Evolutionary conservation across 2,329 filamentous ascomycete genomes (phyloP).

Genomic region (Immersiporthe knoxdaviesiana): DNA sequence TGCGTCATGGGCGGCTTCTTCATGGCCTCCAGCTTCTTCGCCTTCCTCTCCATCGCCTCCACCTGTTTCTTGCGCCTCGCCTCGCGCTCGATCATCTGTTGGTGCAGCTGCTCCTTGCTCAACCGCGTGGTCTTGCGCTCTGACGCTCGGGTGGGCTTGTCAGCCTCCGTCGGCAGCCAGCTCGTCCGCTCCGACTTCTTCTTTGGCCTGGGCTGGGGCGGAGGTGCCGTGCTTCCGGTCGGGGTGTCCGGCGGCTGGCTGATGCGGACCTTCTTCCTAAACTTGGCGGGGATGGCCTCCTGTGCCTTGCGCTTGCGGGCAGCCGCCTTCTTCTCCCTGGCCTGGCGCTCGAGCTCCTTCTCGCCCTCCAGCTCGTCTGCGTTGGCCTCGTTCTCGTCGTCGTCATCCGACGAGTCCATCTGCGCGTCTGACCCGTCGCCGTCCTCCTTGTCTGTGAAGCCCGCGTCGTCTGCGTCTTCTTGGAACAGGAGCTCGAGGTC

Average conservation of each 20-base stretch:
- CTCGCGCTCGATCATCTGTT: constrained; percentile 75
- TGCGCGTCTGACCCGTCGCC: constrained; percentile 74
- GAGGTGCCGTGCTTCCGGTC: constrained; percentile 40
- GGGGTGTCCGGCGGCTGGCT: constrained; percentile 53
- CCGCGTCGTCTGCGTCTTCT: constrained; percentile 69
- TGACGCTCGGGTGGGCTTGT: constrained; percentile 62
- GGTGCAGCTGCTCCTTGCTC: constrained; percentile 65
- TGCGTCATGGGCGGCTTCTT: constrained; percentile 86
- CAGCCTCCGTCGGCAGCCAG: constrained; percentile 59
- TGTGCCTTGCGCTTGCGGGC: constrained; percentile 81
- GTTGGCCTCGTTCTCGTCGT: constrained; percentile 66
- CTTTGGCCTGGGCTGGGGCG: constrained; percentile 54
- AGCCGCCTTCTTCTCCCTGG: constrained; percentile 66
- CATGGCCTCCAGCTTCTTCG: constrained; percentile 71
- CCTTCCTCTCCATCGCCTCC: constrained; percentile 67
- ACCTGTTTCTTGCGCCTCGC: constrained; percentile 71
- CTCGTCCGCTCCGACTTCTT: constrained; percentile 64
- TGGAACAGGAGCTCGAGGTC: constrained; percentile 75
- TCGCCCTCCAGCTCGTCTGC: constrained; percentile 83
- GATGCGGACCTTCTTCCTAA: constrained; percentile 78
- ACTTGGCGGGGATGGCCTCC: constrained; percentile 71
- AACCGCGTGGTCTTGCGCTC: constrained; percentile 60
- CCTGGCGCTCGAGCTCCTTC: constrained; percentile 79
- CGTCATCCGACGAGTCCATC: constrained; percentile 84
- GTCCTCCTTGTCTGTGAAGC: constrained; percentile 70